Evolutionary conservation across 305 asterid genomes (phyloP), one percentile per base, ranked within the genome.

Genomic region (Striga hermonthica): DNA sequence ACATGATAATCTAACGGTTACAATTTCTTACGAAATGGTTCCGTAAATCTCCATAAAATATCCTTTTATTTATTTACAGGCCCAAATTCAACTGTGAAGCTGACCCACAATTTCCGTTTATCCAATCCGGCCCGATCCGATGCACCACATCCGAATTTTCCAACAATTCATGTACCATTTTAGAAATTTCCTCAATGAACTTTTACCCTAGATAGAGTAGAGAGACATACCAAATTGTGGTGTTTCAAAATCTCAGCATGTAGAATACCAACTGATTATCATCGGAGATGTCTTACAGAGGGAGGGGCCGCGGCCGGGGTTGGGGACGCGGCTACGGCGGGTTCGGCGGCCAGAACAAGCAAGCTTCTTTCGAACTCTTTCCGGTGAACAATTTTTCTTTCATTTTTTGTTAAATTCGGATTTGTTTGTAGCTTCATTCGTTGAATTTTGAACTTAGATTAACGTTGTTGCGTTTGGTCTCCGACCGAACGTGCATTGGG

Each of bases 251-350:
- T n/a, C 5, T n/a, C 53, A n/a, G 6, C 15, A 5, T 48, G 16
- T 11, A 6, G 52, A 45, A 45, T 2, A 11, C 14, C 12, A 45
- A n/a, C 14, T 0, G 10, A 15, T 35, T 63, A 15, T 40, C 8
- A 38, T 39, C 14, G 12, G 15, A 57, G 57, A 84, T 86, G 93
- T 63, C 89, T 28, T 76, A 15, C 48, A 77, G 89, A 65, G 85
- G 92, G 7, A 57, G 84, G 28, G 88, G 88, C 54, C 76, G 88
- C 15, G 81, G 84, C 2, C 72, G 84, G 28, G 88, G 88, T 49
- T 75, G 88, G 12, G 81, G 84, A 1, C 72, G 81, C 1, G 89
- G 89, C 54, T 75, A 82, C 0, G 69, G 84, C 8, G 77, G 81
- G 6, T 79, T 16, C 75, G 74, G 10, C 8, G 12, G n/a, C 86